Conservation (phyloP, 2,329 filamentous ascomycete genomes). For the Monosporascus sp. region DNA sequence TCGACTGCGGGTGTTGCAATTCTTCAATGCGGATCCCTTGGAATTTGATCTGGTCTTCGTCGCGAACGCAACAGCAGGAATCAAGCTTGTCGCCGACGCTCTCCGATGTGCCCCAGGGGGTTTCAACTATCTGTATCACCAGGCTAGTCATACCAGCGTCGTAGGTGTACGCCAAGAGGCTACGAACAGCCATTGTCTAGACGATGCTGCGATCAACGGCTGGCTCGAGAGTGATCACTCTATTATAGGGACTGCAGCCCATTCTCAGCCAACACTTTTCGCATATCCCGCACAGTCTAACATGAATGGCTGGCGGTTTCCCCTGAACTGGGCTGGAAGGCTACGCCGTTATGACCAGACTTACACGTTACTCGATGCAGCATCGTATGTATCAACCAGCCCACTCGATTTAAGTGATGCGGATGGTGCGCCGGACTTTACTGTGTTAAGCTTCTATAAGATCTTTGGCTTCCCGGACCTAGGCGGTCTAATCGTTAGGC, state of each 20-base stretch:
- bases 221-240: slow-evolving; percentile 52
- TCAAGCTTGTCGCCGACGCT: slow-evolving; percentile 65
- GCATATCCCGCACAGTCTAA: slow-evolving; percentile 91
- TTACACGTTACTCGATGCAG: slow-evolving; percentile 78
- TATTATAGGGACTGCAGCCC: slow-evolving; percentile 20
- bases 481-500: slow-evolving; percentile 77
- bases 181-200: slow-evolving; percentile 58
- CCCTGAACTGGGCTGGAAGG: slow-evolving; percentile 60
- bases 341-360: slow-evolving; percentile 36
- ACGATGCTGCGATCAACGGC: slow-evolving; percentile 54
- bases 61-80: slow-evolving; percentile 56
- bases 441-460: slow-evolving; percentile 86
- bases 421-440: slow-evolving; percentile 70
- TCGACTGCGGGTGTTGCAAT: slow-evolving; percentile 63
- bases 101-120: slow-evolving; percentile 64
- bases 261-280: slow-evolving; percentile 45
- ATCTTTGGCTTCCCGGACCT: slow-evolving; percentile 97
- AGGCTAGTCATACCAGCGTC: slow-evolving; percentile 80
- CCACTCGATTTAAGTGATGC: slow-evolving; percentile 64
- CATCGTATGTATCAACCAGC: slow-evolving; percentile 73
- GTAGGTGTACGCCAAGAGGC: slow-evolving; percentile 76
- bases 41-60: slow-evolving; percentile 75
- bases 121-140: slow-evolving; percentile 79
- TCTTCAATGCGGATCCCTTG: slow-evolving; percentile 76
- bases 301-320: slow-evolving; percentile 75